Evolutionary conservation across 23 red algal genomes (phyloP).

Genomic region (Rhodosorus marinus): DNA sequence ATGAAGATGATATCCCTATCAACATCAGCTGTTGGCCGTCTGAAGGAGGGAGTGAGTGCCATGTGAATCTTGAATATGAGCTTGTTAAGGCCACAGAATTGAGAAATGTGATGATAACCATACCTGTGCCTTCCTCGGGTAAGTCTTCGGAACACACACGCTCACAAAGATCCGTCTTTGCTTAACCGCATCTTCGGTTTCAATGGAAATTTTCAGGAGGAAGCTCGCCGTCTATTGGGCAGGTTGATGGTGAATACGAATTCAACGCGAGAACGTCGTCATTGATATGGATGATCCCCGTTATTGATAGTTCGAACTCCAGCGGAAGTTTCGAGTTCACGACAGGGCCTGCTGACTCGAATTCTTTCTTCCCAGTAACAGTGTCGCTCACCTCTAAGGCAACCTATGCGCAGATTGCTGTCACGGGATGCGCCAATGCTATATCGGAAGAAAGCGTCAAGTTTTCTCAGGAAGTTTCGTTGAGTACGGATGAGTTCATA

Average conservation of each 20-base stretch:
- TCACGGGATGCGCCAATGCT: slow-evolving; percentile 7
- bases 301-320: slow-evolving; percentile 52
- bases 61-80: slow-evolving; percentile 94
- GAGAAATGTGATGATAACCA: slow-evolving; percentile 44
- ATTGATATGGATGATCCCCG: slow-evolving; percentile 50
- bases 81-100: slow-evolving; percentile 36
- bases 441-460: slow-evolving; percentile 31
- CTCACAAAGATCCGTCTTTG: too few relatives aligned
- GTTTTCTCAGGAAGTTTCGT: slow-evolving; percentile 26
- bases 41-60: slow-evolving; percentile 45
- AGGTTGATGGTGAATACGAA: slow-evolving; percentile 55
- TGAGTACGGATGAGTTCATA: slow-evolving; percentile 27
- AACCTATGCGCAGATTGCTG: slow-evolving; percentile 43
- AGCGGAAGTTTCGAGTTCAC: slow-evolving; percentile 72
- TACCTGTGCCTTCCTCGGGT: slow-evolving; percentile 67
- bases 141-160: too few relatives aligned
- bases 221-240: neutral
- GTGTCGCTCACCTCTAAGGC: slow-evolving; percentile 60
- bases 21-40: slow-evolving; percentile 91
- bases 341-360: slow-evolving; percentile 21
- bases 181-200: too few relatives aligned
- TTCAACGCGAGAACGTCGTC: slow-evolving; percentile 39
- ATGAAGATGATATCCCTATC: slow-evolving; percentile 68
- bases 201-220: neutral
- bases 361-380: slow-evolving; percentile 72